These are phyloP conservation scores for Penicillium herquei DNA, from an alignment of 495 filamentous ascomycete genomes.

Conservation along the genomic window DNA sequence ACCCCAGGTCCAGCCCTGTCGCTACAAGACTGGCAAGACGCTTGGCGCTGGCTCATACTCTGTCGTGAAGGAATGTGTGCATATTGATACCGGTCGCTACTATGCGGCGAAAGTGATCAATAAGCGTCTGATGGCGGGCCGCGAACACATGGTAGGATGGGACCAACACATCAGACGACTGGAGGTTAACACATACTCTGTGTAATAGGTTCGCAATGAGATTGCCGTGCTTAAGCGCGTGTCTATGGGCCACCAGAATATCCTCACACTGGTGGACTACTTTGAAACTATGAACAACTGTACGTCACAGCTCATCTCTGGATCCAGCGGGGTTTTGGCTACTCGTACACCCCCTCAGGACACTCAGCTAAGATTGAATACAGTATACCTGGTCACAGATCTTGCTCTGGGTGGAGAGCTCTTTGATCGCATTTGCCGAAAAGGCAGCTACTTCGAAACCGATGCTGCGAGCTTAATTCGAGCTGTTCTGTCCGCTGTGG, in stretches of 20 bases:
- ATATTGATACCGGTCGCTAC: conserved; percentile 96
- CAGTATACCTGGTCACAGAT: conserved; percentile 95
- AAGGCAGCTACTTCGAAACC: conserved; percentile 96
- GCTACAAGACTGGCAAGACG: conserved; percentile 99
- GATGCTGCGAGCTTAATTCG: conserved; percentile 95
- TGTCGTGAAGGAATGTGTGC: conserved; percentile 99
- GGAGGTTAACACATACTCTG: not conserved
- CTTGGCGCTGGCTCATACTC: conserved; percentile 95
- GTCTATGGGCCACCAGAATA: conserved; percentile 97
- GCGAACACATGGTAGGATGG: conserved; percentile 88
- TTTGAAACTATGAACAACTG: conserved; percentile 99
- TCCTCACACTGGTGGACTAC: conserved; percentile 95
- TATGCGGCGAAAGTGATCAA: conserved; percentile 99
- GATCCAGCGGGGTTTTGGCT: not conserved
- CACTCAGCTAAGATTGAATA: conserved; percentile 1
- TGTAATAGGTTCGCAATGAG: conserved; percentile 83
- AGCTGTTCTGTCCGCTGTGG: conserved; percentile 92
- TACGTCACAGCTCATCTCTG: conserved; percentile 31
- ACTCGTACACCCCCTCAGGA: not conserved
- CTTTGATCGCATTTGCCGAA: conserved; percentile 97
- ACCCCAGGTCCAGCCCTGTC: conserved; percentile 71
- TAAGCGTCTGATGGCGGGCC: conserved; percentile 94
- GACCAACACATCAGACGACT: not conserved
- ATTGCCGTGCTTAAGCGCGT: conserved; percentile 95
- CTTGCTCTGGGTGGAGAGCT: conserved; percentile 95